Conservation (phyloP, 108 stramenopile species). For the Pseudonitzschia delicatissima region DNA sequence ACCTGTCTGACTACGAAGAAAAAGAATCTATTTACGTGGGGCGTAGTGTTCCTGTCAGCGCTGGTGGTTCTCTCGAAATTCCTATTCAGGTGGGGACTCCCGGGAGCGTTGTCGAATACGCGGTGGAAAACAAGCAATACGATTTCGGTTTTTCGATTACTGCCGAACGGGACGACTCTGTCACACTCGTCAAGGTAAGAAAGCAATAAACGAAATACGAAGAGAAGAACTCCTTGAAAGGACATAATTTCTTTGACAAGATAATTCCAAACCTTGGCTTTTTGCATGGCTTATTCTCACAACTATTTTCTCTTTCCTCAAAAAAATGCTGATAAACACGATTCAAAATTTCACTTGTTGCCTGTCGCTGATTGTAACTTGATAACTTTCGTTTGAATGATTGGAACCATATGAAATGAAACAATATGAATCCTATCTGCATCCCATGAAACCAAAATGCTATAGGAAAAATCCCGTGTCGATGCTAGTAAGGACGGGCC, state of each 20-base stretch:
- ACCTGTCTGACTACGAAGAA: conserved; percentile 37
- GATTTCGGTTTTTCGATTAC: conserved; percentile 79
- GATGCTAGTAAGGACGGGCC: conserved; percentile 56
- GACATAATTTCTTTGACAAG: too few relatives aligned
- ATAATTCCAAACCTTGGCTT: too few relatives aligned
- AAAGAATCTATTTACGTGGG: conserved; percentile 71
- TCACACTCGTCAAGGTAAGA: conserved; percentile 78
- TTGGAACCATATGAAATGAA: too few relatives aligned
- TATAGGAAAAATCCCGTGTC: conserved; percentile 51
- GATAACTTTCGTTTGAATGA: too few relatives aligned
- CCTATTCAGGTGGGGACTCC: conserved; percentile 79
- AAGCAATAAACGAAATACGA: not conserved
- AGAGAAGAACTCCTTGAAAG: not conserved
- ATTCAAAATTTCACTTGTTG: too few relatives aligned
- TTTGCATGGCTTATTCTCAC: too few relatives aligned
- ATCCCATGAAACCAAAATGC: not conserved
- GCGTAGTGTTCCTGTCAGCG: conserved; percentile 63
- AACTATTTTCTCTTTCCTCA: too few relatives aligned
- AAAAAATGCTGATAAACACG: too few relatives aligned
- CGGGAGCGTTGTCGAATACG: conserved; percentile 79
- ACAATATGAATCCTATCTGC: not conserved
- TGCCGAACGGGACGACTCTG: conserved; percentile 84
- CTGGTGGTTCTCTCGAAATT: conserved; percentile 64
- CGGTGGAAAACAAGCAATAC: conserved; percentile 53
- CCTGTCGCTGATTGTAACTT: too few relatives aligned